These are phyloP conservation scores for Cladosporium sphaerospermum DNA, from an alignment of 2,329 filamentous ascomycete genomes.

Conservation along the genomic window DNA sequence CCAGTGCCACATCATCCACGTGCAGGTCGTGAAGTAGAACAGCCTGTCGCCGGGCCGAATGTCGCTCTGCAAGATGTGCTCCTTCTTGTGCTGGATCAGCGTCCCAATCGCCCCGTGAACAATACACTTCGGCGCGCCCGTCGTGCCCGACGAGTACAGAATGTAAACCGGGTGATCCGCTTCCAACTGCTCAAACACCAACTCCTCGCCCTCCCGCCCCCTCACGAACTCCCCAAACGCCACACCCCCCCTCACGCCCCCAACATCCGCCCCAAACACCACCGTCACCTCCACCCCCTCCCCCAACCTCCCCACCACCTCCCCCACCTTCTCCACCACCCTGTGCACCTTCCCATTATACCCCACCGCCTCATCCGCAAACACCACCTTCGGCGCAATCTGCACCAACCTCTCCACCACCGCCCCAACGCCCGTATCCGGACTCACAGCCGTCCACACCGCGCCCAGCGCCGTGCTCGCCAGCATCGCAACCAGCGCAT, in stretches of 20 bases:
- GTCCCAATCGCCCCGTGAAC: conserved; percentile 88
- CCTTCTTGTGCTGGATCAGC: conserved; percentile 93
- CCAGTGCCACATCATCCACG: conserved; percentile 99
- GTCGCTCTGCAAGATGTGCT: conserved; percentile 81
- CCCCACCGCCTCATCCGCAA: conserved; percentile 78
- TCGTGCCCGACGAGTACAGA: conserved; percentile 88
- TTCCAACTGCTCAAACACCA: conserved; percentile 65
- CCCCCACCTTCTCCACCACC: conserved; percentile 69
- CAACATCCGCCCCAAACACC: conserved; percentile 57
- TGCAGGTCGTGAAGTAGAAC: conserved; percentile 91
- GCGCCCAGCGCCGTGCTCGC: conserved; percentile 76
- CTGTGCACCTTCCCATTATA: conserved; percentile 90
- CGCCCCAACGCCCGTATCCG: conserved; percentile 85
- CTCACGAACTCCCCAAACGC: conserved; percentile 11
- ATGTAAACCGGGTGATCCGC: conserved; percentile 90
- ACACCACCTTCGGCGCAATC: conserved; percentile 75
- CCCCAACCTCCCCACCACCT: conserved; percentile 61
- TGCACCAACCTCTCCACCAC: conserved; percentile 82
- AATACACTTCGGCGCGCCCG: conserved; percentile 82
- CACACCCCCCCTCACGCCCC: conserved; percentile 2
- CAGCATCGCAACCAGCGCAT: conserved; percentile 83
- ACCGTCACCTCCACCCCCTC: conserved; percentile 64
- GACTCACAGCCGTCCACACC: conserved; percentile 88
- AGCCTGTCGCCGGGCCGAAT: conserved; percentile 66
- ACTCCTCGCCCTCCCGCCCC: conserved; percentile 6